These are phyloP conservation scores for Cyclostephanos tholiformis DNA, from an alignment of 108 stramenopile genomes.

Conservation along the genomic window DNA sequence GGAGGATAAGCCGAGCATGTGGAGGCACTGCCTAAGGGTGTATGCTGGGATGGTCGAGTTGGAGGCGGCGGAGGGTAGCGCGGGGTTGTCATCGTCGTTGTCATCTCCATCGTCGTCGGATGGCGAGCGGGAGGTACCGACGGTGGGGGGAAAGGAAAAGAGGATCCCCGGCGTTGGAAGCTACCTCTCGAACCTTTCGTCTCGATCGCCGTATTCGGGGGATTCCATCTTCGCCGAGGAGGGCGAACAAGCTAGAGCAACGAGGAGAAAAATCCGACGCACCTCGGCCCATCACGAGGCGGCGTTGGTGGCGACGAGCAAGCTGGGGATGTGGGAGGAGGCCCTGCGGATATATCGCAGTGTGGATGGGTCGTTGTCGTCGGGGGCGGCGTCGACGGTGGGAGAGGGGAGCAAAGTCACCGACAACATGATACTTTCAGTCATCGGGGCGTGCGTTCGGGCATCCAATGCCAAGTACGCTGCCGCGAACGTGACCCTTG, in stretches of 20 bases:
- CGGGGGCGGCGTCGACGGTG: constrained; percentile 7
- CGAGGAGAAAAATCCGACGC: constrained; percentile 49
- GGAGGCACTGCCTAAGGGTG: constrained; percentile 71
- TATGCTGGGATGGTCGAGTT: constrained; percentile 71
- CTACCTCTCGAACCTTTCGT: no score
- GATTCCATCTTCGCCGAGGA: constrained; percentile 5
- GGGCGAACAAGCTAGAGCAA: neutral
- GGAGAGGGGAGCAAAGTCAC: constrained; percentile 41
- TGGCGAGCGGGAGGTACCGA: neutral
- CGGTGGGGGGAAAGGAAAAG: neutral
- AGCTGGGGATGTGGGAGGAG: constrained; percentile 74
- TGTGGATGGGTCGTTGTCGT: constrained; percentile 36
- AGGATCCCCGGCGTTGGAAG: neutral
- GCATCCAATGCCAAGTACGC: constrained; percentile 43
- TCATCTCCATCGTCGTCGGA: no score
- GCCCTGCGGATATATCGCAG: constrained; percentile 65
- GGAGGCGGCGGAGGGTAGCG: constrained; percentile 24
- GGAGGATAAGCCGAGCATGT: constrained; percentile 73
- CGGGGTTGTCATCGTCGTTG: neutral
- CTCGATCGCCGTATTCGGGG: no score
- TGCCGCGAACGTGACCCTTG: neutral
- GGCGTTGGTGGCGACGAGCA: constrained; percentile 76
- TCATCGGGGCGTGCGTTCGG: constrained; percentile 62
- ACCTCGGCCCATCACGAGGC: constrained; percentile 73
- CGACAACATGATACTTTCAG: constrained; percentile 70